These are phyloP conservation scores for Trichophyton benhamiae DNA, from an alignment of 2,329 filamentous ascomycete species.

Conservation along the genomic window DNA sequence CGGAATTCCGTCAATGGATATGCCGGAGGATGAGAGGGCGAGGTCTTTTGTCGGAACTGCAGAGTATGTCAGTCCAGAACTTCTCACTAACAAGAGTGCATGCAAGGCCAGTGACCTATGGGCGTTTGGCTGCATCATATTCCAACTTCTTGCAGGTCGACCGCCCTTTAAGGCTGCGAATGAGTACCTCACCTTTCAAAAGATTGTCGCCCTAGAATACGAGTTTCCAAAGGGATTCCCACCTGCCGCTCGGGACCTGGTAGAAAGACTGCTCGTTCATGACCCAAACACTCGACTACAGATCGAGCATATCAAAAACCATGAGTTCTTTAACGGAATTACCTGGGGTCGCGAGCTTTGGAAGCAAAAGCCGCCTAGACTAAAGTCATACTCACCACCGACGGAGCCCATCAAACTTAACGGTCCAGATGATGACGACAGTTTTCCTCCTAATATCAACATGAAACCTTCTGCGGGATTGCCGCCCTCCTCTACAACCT, in stretches of 20 bases:
- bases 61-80: slow-evolving; percentile 93
- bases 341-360: slow-evolving; percentile 73
- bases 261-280: slow-evolving; percentile 79
- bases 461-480: slow-evolving; percentile 18
- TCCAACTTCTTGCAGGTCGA: slow-evolving; percentile 86
- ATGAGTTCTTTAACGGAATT: slow-evolving; percentile 86
- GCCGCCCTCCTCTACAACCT: slow-evolving; percentile 39
- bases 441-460: slow-evolving; percentile 32
- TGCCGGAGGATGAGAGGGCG: slow-evolving; percentile 57
- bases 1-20: slow-evolving; percentile 37
- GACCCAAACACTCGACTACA: slow-evolving; percentile 75
- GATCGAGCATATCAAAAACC: slow-evolving; percentile 92
- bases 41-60: slow-evolving; percentile 96
- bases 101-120: slow-evolving; percentile 96
- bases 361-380: slow-evolving; percentile 75
- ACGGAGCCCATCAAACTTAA: slow-evolving; percentile 71
- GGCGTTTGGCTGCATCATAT: slow-evolving; percentile 97
- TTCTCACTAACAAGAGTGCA: slow-evolving; percentile 92
- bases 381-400: slow-evolving; percentile 69
- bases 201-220: slow-evolving; percentile 90
- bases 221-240: slow-evolving; percentile 87
- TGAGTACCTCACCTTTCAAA: slow-evolving; percentile 96
- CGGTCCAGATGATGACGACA: slow-evolving; percentile 28
- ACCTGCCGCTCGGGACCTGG: slow-evolving; percentile 68
- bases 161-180: slow-evolving; percentile 94